Evolutionary conservation across 129 eudicot genomes (phyloP), one percentile per base, ranked within the genome.

Genomic region (Helianthus tuberosus): DNA sequence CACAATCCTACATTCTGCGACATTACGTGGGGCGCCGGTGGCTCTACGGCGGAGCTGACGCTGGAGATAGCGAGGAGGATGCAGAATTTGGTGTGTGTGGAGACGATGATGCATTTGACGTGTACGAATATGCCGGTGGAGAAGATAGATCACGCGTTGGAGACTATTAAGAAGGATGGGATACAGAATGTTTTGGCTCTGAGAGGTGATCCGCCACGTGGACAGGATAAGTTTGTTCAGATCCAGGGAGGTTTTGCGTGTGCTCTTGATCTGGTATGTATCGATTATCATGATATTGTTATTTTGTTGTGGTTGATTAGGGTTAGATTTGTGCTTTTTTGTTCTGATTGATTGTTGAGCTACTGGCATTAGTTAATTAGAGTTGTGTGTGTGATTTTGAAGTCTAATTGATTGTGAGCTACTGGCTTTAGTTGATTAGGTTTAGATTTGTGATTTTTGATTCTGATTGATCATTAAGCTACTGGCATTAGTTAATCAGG

Each of bases 11-110:
- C 94, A 0, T 95, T 95, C 66, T 95, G 99, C 75, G 99, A 95
- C 55, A 95, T 95, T 5, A 95, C 99, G 0, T 95, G 99, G 99
- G 99, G 99, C 0, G 99, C 99, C 23, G 99, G 99, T n/a, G 99
- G 99, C 0, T 80, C 99, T 9, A 95, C 99, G 1, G 99, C 99
- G 3, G 99, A 95, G 74, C 86, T 95, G 43, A 95, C 99, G 0
- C 76, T 95, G 29, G 99, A 95, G 62, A 95, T 95, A 3, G 94
- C 96, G 6, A 91, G 87, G 48, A 82, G 97, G 59, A 95, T 95
- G 99, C 99, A 95, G 88, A 95, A 95, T 72, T 85, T 91, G 88
- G 96, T 95, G 32, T 91, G 99, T 23, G 96, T 95, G 3, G 99
- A 95, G 82, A 81, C 97, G 5, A 95, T 95, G 99, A 95, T 95